These are phyloP conservation scores for Apiospora saccharicola DNA, from an alignment of 2,329 filamentous ascomycete genomes.

Conservation along the genomic window DNA sequence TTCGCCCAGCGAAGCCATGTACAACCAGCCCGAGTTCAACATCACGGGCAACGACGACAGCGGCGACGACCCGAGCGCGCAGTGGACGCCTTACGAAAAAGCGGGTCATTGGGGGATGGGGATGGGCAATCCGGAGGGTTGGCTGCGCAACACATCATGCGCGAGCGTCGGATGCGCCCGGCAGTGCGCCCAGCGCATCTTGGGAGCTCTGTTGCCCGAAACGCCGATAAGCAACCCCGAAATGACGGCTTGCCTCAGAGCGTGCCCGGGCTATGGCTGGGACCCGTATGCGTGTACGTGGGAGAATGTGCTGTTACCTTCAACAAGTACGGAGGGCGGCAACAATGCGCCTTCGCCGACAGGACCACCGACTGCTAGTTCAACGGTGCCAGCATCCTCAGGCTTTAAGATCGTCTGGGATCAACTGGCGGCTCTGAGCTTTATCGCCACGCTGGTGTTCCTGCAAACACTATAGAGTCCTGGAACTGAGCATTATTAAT, in stretches of 20 bases:
- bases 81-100: neutral
- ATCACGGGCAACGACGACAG: neutral
- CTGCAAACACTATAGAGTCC: neutral
- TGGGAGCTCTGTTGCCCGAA: neutral
- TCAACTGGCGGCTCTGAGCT: neutral
- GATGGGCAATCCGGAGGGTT: neutral
- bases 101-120: neutral
- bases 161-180: neutral
- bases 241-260: neutral
- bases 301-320: neutral
- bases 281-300: neutral
- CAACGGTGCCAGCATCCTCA: neutral
- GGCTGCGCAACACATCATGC: neutral
- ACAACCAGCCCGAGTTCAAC: conserved; percentile 4
- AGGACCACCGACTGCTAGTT: neutral
- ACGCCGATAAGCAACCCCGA: neutral
- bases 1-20: neutral
- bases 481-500: too few species aligned
- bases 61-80: neutral
- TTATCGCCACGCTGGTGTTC: neutral
- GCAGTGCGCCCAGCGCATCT: neutral
- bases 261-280: neutral
- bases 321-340: neutral
- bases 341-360: neutral
- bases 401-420: neutral